These are phyloP conservation scores for Boletus rufocinnamomeus DNA, from an alignment of 768 basidiomycete species.

Conservation along the genomic window DNA sequence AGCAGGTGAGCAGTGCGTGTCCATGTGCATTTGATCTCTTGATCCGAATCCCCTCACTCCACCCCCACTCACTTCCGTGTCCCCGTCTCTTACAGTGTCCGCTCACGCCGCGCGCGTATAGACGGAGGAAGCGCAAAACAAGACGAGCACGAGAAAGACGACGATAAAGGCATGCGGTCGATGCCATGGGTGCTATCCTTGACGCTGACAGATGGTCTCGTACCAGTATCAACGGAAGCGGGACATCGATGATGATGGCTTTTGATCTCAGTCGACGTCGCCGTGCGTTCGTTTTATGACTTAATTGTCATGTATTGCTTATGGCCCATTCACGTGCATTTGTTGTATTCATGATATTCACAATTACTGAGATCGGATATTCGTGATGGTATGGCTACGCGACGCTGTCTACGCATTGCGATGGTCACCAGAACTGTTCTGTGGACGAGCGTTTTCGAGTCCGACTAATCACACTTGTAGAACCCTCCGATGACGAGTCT, in stretches of 20 bases:
- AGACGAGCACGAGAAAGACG: constrained; percentile 52
- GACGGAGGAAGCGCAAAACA: constrained; percentile 58
- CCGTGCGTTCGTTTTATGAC: background rate
- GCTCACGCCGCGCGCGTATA: constrained; percentile 27
- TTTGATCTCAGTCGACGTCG: constrained; percentile 20
- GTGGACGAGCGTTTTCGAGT: background rate
- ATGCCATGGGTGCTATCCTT: background rate
- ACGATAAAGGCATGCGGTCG: constrained; percentile 53
- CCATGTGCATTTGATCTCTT: no score
- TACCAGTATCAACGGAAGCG: constrained; percentile 63
- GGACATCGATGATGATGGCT: constrained; percentile 64
- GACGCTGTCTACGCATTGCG: no score
- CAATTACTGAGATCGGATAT: background rate
- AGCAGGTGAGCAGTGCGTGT: constrained; percentile 74
- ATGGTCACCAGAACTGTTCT: background rate
- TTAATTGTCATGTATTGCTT: background rate
- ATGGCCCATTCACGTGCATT: background rate
- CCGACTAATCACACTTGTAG: background rate
- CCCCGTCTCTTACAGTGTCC: background rate
- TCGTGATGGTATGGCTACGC: no score
- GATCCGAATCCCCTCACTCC: background rate
- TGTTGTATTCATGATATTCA: constrained; percentile 5
- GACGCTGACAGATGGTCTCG: constrained; percentile 5
- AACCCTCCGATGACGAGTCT: background rate
- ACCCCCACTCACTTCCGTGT: background rate